Percentiles rank a stretch among this genome's conserved stretches.
phyloP scores from a whole-genome alignment of 2,329 filamentous ascomycete genomes.

The Aspergillus pseudonomiae region DNA sequence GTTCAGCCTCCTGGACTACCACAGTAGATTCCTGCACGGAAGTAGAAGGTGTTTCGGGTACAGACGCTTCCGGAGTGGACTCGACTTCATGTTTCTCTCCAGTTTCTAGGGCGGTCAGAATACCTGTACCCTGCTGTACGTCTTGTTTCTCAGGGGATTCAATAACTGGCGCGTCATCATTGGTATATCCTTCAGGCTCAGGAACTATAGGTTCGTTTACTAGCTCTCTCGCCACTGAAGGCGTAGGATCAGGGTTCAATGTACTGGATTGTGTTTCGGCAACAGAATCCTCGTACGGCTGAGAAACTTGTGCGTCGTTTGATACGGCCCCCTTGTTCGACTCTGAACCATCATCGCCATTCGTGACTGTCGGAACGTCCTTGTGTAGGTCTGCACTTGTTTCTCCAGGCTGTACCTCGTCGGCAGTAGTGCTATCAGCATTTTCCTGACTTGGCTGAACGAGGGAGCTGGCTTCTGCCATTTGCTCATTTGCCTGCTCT shows the following conservation, averaged over 20 bases:
- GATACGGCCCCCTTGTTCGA: neutral
- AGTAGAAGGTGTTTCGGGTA: slow-evolving; percentile 1
- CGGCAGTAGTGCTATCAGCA: too few relatives aligned
- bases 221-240: neutral
- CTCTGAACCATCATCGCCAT: neutral
- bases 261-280: neutral
- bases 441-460: neutral
- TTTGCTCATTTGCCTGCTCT: slow-evolving; percentile 1
- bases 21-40: slow-evolving; percentile 5
- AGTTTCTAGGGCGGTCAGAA: neutral
- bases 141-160: neutral
- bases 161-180: neutral
- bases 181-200: neutral
- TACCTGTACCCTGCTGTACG: neutral
- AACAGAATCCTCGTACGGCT: neutral
- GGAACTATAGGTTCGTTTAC: neutral
- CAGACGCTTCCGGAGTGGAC: neutral
- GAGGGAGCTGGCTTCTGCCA: neutral
- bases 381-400: neutral
- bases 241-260: neutral
- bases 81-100: neutral
- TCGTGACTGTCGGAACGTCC: neutral
- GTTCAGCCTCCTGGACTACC: slow-evolving; percentile 12
- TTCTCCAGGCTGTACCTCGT: neutral
- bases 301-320: neutral